Evolutionary conservation across 2,329 filamentous ascomycete species (phyloP).

Genomic region (Pseudogymnoascus sp.): DNA sequence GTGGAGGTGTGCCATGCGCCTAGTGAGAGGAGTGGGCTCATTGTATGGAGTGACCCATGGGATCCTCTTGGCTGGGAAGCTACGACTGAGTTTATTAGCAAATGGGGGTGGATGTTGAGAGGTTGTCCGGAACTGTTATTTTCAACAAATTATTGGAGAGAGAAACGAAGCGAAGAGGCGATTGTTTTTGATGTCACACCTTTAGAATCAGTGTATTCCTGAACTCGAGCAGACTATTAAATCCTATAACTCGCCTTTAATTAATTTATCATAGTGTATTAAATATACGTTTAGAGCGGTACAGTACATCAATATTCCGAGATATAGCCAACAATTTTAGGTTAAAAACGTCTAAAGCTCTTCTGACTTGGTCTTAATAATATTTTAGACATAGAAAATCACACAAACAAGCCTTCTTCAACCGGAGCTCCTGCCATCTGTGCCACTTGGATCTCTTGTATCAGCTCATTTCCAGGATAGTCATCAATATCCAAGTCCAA

Average conservation of each 20-base stretch:
- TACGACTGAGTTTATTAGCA: slow-evolving; percentile 36
- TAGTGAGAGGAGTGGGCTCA: slow-evolving; percentile 27
- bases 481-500: slow-evolving; percentile 31
- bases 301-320: background rate
- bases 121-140: slow-evolving; percentile 33
- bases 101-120: slow-evolving; percentile 36
- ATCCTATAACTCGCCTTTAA: background rate
- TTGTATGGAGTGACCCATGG: slow-evolving; percentile 43
- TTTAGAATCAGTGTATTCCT: background rate
- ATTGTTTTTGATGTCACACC: background rate
- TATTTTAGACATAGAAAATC: background rate
- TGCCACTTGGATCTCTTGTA: slow-evolving; percentile 26
- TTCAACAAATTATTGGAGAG: slow-evolving; percentile 32
- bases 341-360: background rate
- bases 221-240: background rate
- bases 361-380: background rate
- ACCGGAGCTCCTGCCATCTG: slow-evolving; percentile 18
- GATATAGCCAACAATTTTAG: background rate
- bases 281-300: background rate
- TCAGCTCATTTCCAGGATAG: slow-evolving; percentile 23
- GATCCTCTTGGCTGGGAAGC: slow-evolving; percentile 40
- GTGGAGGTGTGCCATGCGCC: slow-evolving; percentile 22
- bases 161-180: slow-evolving; percentile 5
- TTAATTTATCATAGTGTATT: background rate
- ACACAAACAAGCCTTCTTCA: slow-evolving; percentile 20